A percentile compares a stretch with the other conserved stretches of the same genome.
These are phyloP conservation scores for Aureobasidium lini DNA, from an alignment of 2,329 filamentous ascomycete genomes.

Conservation along the genomic window DNA sequence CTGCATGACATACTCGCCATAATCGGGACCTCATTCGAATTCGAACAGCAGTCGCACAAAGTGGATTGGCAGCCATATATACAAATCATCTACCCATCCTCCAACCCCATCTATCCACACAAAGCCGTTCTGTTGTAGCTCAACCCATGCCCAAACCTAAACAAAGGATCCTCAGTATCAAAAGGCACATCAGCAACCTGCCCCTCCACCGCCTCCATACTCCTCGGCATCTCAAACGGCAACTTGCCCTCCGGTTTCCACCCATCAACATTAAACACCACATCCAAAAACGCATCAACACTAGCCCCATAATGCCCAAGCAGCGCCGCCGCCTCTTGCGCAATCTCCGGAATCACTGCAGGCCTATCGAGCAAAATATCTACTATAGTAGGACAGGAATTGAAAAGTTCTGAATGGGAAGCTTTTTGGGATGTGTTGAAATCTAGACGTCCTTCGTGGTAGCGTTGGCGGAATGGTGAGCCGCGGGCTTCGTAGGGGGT, in stretches of 20 bases:
- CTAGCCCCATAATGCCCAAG: conserved; percentile 3
- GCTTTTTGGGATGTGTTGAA: not conserved
- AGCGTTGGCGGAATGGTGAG: conserved; percentile 4
- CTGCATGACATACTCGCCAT: too few relatives aligned
- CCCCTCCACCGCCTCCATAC: not conserved
- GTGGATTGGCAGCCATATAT: too few relatives aligned
- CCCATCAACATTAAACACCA: not conserved
- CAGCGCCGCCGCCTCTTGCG: not conserved
- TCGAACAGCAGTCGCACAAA: too few relatives aligned
- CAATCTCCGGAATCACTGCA: not conserved
- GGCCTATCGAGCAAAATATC: conserved; percentile 1
- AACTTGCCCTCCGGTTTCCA: conserved; percentile 1
- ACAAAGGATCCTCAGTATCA: conserved; percentile 5
- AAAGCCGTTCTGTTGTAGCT: not conserved
- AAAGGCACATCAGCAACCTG: conserved; percentile 3
- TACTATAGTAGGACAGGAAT: not conserved
- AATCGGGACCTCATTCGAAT: too few relatives aligned
- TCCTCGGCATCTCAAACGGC: conserved; percentile 1
- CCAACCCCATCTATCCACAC: not conserved
- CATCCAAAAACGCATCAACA: conserved; percentile 6
- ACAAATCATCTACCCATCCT: too few relatives aligned
- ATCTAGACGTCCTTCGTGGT: conserved; percentile 4
- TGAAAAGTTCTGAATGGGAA: not conserved
- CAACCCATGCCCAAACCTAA: not conserved
- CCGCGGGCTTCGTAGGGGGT: not conserved